phyloP scores from a whole-genome alignment of 2,329 filamentous ascomycete genomes.

The Paraphaeosphaeria minitans region DNA sequence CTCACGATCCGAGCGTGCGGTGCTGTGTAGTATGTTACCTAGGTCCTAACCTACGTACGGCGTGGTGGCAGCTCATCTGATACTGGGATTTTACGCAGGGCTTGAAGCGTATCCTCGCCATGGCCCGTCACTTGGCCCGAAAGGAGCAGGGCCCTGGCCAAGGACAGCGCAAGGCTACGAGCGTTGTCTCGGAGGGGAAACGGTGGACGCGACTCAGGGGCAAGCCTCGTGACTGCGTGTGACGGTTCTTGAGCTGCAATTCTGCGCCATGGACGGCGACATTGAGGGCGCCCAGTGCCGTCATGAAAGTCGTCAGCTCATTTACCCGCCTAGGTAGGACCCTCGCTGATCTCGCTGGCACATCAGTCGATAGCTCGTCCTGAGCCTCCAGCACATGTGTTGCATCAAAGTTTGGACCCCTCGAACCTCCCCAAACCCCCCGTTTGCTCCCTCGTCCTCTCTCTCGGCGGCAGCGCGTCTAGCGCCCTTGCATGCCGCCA shows the following conservation, averaged over 20 bases:
- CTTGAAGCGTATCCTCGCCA: background rate
- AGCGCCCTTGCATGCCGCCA: background rate
- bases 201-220: background rate
- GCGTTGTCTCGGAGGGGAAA: background rate
- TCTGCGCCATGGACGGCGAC: background rate
- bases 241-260: background rate
- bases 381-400: background rate
- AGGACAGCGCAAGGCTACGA: background rate
- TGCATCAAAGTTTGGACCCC: background rate
- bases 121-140: background rate
- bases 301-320: background rate
- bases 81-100: too few species aligned
- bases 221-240: constrained; percentile 1
- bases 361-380: background rate
- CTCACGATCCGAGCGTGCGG: constrained; percentile 2
- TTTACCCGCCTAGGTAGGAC: background rate
- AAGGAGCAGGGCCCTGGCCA: too few species aligned
- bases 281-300: background rate
- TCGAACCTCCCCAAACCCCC: too few species aligned
- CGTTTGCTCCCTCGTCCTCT: background rate
- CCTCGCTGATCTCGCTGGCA: background rate
- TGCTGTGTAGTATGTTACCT: too few species aligned
- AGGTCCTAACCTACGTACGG: too few species aligned
- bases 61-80: too few species aligned
- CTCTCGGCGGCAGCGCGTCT: background rate